phyloP scores from a whole-genome alignment of 139 green algal genomes.

The Closterium sp. region DNA sequence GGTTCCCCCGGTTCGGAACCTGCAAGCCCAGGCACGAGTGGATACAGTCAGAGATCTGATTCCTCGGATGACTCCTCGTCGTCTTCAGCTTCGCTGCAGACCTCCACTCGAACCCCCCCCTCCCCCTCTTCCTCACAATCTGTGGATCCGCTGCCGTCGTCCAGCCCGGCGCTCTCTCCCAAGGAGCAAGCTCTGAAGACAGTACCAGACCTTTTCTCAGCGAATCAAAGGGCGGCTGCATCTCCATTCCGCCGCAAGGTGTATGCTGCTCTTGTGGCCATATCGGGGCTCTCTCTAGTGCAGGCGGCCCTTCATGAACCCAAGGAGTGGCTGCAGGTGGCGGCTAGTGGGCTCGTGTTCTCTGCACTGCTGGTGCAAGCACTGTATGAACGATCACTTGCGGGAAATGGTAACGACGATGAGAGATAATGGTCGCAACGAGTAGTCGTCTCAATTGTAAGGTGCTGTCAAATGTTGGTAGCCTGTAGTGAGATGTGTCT shows the following conservation, averaged over 20 bases:
- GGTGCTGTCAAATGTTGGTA: too few species aligned
- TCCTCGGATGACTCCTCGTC: neutral
- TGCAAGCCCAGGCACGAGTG: neutral
- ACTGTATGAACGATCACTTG: neutral
- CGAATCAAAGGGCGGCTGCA: neutral
- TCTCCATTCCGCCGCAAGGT: neutral
- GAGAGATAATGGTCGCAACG: neutral
- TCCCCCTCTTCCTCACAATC: neutral
- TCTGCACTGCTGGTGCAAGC: neutral
- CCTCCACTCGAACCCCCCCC: neutral
- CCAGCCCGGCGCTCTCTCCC: neutral
- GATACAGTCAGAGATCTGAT: neutral
- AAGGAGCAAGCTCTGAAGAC: neutral
- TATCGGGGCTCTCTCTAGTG: neutral
- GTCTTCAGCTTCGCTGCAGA: neutral
- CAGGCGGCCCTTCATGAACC: neutral
- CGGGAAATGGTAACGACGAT: neutral
- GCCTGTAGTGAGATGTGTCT: too few species aligned
- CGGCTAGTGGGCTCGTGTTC: neutral
- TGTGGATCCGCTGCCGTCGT: neutral
- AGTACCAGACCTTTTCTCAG: neutral
- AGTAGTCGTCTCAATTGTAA: neutral
- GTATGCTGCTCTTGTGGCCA: neutral
- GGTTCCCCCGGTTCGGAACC: neutral
- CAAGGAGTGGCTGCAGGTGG: neutral